Percentiles rank a stretch among this genome's conserved stretches.
Conservation (phyloP, 148 eudicot genomes). For the Spergularia marina region DNA sequence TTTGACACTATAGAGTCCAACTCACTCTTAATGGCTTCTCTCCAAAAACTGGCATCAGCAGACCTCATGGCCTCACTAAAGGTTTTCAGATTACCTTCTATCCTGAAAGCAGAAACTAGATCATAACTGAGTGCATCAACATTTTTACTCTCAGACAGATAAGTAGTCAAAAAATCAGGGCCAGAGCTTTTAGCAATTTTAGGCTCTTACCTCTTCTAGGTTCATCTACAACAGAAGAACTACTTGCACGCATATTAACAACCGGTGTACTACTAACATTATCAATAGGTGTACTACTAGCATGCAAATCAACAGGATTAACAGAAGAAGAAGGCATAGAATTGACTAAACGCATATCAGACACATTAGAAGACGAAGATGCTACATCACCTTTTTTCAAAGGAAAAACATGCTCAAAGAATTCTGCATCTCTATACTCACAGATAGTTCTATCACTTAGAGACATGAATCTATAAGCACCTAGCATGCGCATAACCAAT, state of each 20-base stretch:
- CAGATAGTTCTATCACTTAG: not conserved
- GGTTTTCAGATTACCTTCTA: not conserved
- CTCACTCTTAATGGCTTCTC: not conserved
- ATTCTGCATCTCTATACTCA: not conserved
- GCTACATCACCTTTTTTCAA: not conserved
- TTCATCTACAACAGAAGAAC: not conserved
- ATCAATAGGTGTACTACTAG: too few relatives aligned
- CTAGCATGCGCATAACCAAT: not conserved
- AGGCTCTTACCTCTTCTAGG: not conserved
- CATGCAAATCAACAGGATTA: not conserved
- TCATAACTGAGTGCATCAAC: not conserved
- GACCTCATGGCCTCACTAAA: not conserved
- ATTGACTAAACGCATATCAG: not conserved
- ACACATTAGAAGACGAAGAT: not conserved
- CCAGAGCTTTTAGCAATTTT: not conserved
- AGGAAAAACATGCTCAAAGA: not conserved
- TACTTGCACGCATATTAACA: too few relatives aligned
- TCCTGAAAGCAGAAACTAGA: not conserved
- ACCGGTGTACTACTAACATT: too few relatives aligned
- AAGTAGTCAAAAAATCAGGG: not conserved
- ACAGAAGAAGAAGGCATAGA: not conserved
- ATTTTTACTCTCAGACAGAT: not conserved
- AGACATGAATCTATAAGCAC: slow-evolving; percentile 3
- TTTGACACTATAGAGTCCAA: not conserved
- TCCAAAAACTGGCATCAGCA: not conserved